phyloP scores from a whole-genome alignment of 768 basidiomycete genomes.

The Lactarius hatsudake region DNA sequence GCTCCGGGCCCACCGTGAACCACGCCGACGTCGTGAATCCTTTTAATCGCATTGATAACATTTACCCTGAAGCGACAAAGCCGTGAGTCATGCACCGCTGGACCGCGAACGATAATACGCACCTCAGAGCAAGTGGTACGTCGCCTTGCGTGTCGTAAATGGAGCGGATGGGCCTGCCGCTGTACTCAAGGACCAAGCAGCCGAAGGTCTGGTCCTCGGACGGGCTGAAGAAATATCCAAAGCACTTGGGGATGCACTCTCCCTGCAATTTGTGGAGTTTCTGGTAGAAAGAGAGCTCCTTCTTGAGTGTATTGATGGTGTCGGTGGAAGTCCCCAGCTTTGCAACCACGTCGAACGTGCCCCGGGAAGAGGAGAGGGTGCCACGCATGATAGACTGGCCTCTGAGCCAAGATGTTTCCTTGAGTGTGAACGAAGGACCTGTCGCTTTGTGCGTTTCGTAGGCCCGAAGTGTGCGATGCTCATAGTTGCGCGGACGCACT shows the following conservation, averaged over 20 bases:
- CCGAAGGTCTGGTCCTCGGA: conserved; percentile 10
- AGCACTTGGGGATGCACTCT: conserved; percentile 14
- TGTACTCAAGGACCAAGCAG: conserved; percentile 15
- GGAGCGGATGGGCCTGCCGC: conserved; percentile 17
- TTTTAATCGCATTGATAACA: background rate
- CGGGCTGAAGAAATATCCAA: conserved; percentile 12
- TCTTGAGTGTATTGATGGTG: background rate
- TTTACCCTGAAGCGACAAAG: background rate
- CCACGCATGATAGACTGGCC: conserved; percentile 19
- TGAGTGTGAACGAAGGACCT: conserved; percentile 9
- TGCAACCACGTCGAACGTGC: conserved; percentile 16
- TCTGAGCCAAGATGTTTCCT: conserved; percentile 12
- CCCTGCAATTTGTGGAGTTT: conserved; percentile 13
- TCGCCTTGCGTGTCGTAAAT: conserved; percentile 11
- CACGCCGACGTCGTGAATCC: conserved; percentile 14
- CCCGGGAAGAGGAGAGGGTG: conserved; percentile 8
- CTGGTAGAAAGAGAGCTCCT: conserved; percentile 14
- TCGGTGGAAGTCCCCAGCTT: conserved; percentile 6
- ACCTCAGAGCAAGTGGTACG: conserved; percentile 12
- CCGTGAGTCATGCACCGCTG: background rate
- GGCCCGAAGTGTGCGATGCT: conserved; percentile 17
- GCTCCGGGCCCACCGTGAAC: conserved; percentile 7
- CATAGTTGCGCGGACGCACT: conserved; percentile 1
- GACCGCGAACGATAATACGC: background rate
- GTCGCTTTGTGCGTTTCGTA: conserved; percentile 1